Conservation (phyloP, 169 alveolate genomes). For the Cytauxzoon felis region DNA sequence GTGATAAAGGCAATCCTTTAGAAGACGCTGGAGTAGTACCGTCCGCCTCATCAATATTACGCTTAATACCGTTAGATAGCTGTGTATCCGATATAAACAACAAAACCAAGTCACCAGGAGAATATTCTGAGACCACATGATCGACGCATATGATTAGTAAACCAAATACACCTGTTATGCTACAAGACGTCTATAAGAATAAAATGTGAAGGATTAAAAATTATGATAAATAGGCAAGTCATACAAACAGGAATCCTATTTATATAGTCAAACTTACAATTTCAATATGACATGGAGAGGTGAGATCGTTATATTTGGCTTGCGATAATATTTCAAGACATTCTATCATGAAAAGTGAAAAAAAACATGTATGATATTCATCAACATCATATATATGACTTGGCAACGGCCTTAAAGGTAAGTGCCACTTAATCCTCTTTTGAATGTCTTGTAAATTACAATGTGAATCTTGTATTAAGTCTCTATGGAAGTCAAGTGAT, state of each 20-base stretch:
- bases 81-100: constrained; percentile 3
- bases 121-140: constrained; percentile 16
- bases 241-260: no score
- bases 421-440: constrained; percentile 47
- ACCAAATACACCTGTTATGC: constrained; percentile 24
- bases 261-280: not conserved
- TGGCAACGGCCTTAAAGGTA: constrained; percentile 38
- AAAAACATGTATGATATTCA: constrained; percentile 40
- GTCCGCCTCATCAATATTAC: not conserved
- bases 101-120: constrained; percentile 38
- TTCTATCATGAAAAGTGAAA: constrained; percentile 60
- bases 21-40: not conserved
- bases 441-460: constrained; percentile 11
- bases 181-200: constrained; percentile 19
- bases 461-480: constrained; percentile 23
- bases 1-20: constrained; percentile 1
- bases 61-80: not conserved
- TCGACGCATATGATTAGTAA: not conserved
- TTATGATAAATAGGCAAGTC: no score
- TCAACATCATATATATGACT: constrained; percentile 8
- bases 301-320: constrained; percentile 36
- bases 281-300: constrained; percentile 8
- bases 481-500: constrained; percentile 48
- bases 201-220: no score
- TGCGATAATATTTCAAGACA: constrained; percentile 52